Percentiles rank a stretch among this genome's conserved stretches.
These are phyloP conservation scores for Saraca asoca DNA, from an alignment of 331 rosid species.

Conservation along the genomic window DNA sequence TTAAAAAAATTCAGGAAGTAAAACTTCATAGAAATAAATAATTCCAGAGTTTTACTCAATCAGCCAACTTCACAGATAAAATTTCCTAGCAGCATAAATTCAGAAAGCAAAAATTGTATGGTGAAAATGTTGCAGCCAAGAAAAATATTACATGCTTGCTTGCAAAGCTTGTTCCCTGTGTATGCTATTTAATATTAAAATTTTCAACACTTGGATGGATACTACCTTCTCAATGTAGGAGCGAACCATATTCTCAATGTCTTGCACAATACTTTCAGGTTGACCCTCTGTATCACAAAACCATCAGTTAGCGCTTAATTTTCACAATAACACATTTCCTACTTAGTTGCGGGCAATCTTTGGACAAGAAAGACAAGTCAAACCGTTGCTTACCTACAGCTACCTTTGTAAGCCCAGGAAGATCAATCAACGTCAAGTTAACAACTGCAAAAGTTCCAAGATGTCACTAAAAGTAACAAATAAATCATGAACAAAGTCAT, in stretches of 20 bases:
- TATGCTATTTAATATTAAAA: conserved; percentile 9
- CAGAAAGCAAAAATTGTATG: background rate
- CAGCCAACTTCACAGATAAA: background rate
- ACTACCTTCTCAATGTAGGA: conserved; percentile 91
- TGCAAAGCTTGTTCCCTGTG: conserved; percentile 6
- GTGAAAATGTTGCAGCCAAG: conserved; percentile 21
- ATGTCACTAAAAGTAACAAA: conserved; percentile 12
- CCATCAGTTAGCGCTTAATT: conserved; percentile 33
- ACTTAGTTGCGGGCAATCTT: conserved; percentile 18
- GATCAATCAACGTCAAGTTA: conserved; percentile 90
- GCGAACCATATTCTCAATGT: conserved; percentile 92
- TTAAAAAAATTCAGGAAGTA: background rate
- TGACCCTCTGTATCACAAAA: conserved; percentile 76
- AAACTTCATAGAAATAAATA: conserved; percentile 11
- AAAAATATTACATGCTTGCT: conserved; percentile 10
- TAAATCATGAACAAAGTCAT: conserved; percentile 1
- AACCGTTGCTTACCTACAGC: conserved; percentile 75
- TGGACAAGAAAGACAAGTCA: conserved; percentile 21
- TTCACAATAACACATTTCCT: conserved; percentile 2
- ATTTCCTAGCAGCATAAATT: background rate
- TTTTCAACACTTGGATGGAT: conserved; percentile 10
- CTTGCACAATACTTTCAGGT: conserved; percentile 84
- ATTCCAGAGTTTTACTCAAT: background rate
- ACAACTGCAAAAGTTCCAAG: conserved; percentile 70
- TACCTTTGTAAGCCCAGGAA: conserved; percentile 96